These are phyloP conservation scores for Candida sp. DNA, from an alignment of 1,139 yeast genomes.

Conservation along the genomic window DNA sequence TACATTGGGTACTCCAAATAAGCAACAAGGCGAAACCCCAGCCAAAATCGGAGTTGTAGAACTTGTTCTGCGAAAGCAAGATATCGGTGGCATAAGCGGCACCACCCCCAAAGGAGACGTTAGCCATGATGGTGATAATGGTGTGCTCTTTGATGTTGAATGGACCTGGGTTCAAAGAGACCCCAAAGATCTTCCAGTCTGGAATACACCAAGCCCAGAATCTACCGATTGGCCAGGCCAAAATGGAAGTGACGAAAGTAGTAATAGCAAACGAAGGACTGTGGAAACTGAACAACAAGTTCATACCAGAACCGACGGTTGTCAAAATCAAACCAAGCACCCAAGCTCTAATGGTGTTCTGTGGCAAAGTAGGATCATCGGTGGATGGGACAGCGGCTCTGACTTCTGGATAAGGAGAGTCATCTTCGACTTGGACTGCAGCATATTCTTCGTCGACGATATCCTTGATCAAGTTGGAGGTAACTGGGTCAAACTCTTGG, in stretches of 20 bases:
- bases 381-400: slow-evolving; percentile 69
- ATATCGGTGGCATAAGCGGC: slow-evolving; percentile 68
- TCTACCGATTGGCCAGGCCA: slow-evolving; percentile 67
- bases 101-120: slow-evolving; percentile 54
- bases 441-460: slow-evolving; percentile 47
- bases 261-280: slow-evolving; percentile 58
- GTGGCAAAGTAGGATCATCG: slow-evolving; percentile 60
- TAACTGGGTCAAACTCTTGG: slow-evolving; percentile 40
- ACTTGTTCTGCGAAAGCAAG: slow-evolving; percentile 56
- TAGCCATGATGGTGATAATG: slow-evolving; percentile 61
- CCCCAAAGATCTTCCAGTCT: slow-evolving; percentile 39
- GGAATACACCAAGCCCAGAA: slow-evolving; percentile 57
- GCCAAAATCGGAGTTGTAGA: slow-evolving; percentile 46
- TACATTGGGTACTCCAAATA: slow-evolving; percentile 58
- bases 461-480: slow-evolving; percentile 29
- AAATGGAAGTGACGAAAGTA: slow-evolving; percentile 59
- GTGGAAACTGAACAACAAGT: slow-evolving; percentile 63
- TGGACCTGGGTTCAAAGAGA: slow-evolving; percentile 61
- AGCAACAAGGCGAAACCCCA: slow-evolving; percentile 50
- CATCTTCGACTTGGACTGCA: slow-evolving; percentile 48
- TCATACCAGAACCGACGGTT: slow-evolving; percentile 64
- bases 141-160: slow-evolving; percentile 72
- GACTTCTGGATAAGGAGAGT: slow-evolving; percentile 72
- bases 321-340: slow-evolving; percentile 54
- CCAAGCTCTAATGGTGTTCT: slow-evolving; percentile 70